phyloP scores from a whole-genome alignment of 2,329 filamentous ascomycete genomes.

The Penicillium sp. region DNA sequence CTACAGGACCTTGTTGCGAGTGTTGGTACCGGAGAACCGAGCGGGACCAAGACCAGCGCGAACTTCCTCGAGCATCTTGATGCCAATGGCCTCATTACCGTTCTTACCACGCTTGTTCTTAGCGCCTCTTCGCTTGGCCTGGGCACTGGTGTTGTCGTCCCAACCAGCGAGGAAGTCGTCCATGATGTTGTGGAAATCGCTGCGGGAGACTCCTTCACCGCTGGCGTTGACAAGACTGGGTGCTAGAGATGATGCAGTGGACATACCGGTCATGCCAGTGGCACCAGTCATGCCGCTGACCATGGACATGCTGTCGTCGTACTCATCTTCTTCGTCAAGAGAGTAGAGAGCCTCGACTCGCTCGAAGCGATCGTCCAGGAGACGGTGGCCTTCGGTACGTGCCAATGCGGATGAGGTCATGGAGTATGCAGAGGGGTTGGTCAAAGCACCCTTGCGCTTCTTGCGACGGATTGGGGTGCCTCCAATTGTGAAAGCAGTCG shows the following conservation, averaged over 20 bases:
- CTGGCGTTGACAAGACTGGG: slow-evolving; percentile 48
- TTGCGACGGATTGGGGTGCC: slow-evolving; percentile 67
- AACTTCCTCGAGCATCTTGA: slow-evolving; percentile 90
- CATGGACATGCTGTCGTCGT: slow-evolving; percentile 54
- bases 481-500: slow-evolving; percentile 57
- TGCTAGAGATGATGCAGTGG: slow-evolving; percentile 57
- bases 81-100: slow-evolving; percentile 73
- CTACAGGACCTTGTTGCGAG: slow-evolving; percentile 26
- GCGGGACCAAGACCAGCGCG: slow-evolving; percentile 75
- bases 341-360: slow-evolving; percentile 79
- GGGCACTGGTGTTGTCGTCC: slow-evolving; percentile 43
- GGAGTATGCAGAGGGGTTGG: slow-evolving; percentile 80
- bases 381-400: slow-evolving; percentile 79
- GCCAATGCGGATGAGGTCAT: slow-evolving; percentile 88
- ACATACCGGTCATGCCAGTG: slow-evolving; percentile 59
- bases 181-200: slow-evolving; percentile 85
- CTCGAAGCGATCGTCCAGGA: slow-evolving; percentile 89
- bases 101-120: slow-evolving; percentile 68
- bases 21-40: slow-evolving; percentile 47
- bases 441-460: slow-evolving; percentile 93
- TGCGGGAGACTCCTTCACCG: slow-evolving; percentile 54
- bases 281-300: slow-evolving; percentile 49
- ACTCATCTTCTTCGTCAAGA: slow-evolving; percentile 56
- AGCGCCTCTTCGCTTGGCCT: slow-evolving; percentile 44
- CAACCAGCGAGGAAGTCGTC: slow-evolving; percentile 81